Evolutionary conservation across 495 filamentous ascomycete species (phyloP), one percentile per base, ranked within the genome.

Genomic region (Sordaria brevicollis): DNA sequence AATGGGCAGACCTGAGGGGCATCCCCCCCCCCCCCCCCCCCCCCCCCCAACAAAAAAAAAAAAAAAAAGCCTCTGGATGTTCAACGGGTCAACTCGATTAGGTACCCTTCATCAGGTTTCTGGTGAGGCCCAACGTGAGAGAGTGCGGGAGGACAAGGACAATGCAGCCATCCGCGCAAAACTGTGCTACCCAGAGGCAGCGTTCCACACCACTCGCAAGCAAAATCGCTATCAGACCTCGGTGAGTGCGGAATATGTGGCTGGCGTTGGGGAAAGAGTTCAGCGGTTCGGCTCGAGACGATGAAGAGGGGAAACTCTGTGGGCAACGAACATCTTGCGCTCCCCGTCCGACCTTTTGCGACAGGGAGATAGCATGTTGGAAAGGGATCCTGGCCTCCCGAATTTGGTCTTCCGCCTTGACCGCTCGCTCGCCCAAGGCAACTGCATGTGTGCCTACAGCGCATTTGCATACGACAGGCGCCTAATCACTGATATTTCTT

Each of bases 31-130:
- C 35, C 49, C 54, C 33, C 35, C 19, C n/a, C 49, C 3, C 25
- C 65, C 39, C 19, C 29, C 41, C 41, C 38, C 66, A 35, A 34
- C 38, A 35, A 71, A 43, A 29, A 67, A 66, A 65, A 35, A 54
- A 19, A 19, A 65, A 74, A 67, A 4, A 72, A 35, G 67, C 37
- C 67, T 35, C n/a, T 65, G n/a, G 67, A 34, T 37, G 31, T 66
- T 66, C 1, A 62, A 62, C 49, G 49, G 21, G 13, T 6, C 33
- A 31, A 31, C n/a, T 31, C 49, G 49, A 62, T 62, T 17, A 62
- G 10, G 25, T 31, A 62, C 49, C 49, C 49, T 62, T 5, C 49
- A 31, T 62, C 49, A 62, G 25, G 5, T 62, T 62, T 62, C 49
- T 62, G 25, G 49, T 62, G 49, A 62, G 13, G 49, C 49, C 49